phyloP scores from a whole-genome alignment of 768 basidiomycete genomes.

The Termitomyces titanicus region DNA sequence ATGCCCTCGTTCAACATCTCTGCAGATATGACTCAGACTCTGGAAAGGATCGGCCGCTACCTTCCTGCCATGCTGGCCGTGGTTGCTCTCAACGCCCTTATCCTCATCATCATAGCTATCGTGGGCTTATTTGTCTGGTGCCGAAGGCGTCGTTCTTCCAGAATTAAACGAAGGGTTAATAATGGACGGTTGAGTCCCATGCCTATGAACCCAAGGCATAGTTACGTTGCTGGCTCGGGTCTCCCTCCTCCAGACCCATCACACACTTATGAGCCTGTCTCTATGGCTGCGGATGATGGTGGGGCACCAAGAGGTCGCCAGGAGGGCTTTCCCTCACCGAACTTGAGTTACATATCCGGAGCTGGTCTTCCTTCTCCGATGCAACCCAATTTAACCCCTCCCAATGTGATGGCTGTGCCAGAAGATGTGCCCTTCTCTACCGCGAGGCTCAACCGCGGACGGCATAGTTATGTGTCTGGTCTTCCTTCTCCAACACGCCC shows the following conservation, averaged over 20 bases:
- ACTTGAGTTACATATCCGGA: slow-evolving; percentile 4
- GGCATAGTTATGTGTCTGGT: slow-evolving; percentile 33
- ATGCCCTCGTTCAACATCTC: slow-evolving; percentile 52
- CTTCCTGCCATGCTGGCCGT: slow-evolving; percentile 74
- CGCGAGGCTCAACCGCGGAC: slow-evolving; percentile 34
- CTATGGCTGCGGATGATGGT: slow-evolving; percentile 20
- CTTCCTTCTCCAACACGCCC: slow-evolving; percentile 19
- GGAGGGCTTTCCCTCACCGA: neutral
- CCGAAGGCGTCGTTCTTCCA: slow-evolving; percentile 37
- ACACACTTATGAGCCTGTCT: slow-evolving; percentile 69
- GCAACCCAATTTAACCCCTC: slow-evolving; percentile 1
- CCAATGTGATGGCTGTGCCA: neutral
- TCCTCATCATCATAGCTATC: slow-evolving; percentile 54
- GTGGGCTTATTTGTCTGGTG: slow-evolving; percentile 52
- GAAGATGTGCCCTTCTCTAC: slow-evolving; percentile 20
- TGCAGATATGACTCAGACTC: slow-evolving; percentile 49
- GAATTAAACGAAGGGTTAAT: slow-evolving; percentile 26
- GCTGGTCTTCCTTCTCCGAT: slow-evolving; percentile 1
- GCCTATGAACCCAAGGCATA: slow-evolving; percentile 48
- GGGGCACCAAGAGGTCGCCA: neutral
- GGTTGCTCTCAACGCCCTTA: slow-evolving; percentile 73
- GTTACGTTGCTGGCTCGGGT: slow-evolving; percentile 32
- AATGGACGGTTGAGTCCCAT: slow-evolving; percentile 54
- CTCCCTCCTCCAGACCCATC: slow-evolving; percentile 11
- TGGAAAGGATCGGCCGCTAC: slow-evolving; percentile 61